These are phyloP conservation scores for Aspergillus affinis DNA, from an alignment of 495 filamentous ascomycete genomes.

Conservation along the genomic window DNA sequence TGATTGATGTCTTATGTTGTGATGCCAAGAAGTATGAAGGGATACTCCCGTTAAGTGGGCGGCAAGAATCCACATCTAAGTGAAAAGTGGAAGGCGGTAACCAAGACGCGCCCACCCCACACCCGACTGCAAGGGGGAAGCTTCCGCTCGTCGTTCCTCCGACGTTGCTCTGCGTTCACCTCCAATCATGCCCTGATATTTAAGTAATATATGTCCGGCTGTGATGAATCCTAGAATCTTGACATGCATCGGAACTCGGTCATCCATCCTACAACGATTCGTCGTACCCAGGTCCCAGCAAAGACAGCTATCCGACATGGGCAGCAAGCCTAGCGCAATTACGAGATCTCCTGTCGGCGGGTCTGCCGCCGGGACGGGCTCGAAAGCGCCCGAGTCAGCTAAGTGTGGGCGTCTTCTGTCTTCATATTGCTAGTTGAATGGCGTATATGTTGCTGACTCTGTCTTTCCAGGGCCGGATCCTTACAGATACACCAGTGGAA, in stretches of 20 bases:
- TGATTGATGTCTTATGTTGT: too few relatives aligned
- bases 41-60: too few relatives aligned
- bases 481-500: slow-evolving; percentile 38
- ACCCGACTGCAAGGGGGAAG: too few relatives aligned
- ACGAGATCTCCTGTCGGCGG: background rate
- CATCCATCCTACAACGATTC: too few relatives aligned
- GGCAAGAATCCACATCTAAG: too few relatives aligned
- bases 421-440: slow-evolving; percentile 7
- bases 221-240: too few relatives aligned
- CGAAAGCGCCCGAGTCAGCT: background rate
- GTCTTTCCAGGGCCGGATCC: slow-evolving; percentile 30
- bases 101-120: too few relatives aligned
- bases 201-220: too few relatives aligned
- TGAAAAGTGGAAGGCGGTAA: too few relatives aligned
- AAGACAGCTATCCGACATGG: slow-evolving; percentile 11
- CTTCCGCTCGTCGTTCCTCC: background rate
- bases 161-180: background rate
- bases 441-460: slow-evolving; percentile 4
- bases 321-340: slow-evolving; percentile 4
- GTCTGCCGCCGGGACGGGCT: background rate
- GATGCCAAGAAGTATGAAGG: too few relatives aligned
- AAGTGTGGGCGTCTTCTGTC: background rate
- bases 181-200: too few relatives aligned
- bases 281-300: background rate
- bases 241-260: too few relatives aligned